Conservation (phyloP, 352 stramenopile species). For the Phytophthora megakarya region DNA sequence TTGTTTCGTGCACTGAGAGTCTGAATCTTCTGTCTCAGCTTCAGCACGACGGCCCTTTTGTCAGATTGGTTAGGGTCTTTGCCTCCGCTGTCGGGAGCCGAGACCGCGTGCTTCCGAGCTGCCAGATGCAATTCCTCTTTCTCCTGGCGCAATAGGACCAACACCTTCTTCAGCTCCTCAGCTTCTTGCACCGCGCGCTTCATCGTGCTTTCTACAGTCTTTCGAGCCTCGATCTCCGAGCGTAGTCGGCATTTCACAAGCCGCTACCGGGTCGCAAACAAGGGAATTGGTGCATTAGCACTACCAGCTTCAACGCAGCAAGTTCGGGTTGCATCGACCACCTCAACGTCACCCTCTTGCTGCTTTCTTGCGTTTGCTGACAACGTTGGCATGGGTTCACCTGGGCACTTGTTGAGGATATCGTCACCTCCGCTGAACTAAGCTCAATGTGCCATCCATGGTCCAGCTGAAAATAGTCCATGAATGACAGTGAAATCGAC, state of each 20-base stretch:
- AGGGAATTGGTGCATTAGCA: too few species aligned
- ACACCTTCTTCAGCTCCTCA: conserved; percentile 76
- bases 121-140: conserved; percentile 61
- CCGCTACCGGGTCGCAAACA: conserved; percentile 33
- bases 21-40: conserved; percentile 39
- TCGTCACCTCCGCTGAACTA: not conserved
- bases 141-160: conserved; percentile 74
- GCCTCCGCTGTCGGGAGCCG: conserved; percentile 12
- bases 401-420: conserved; percentile 1
- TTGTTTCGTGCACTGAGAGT: conserved; percentile 31
- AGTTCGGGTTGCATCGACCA: conserved; percentile 8
- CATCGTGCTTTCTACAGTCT: conserved; percentile 73
- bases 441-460: conserved; percentile 15
- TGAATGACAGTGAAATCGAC: not conserved
- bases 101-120: conserved; percentile 18
- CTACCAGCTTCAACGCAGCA: not conserved
- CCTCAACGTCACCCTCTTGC: conserved; percentile 68
- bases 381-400: conserved; percentile 27
- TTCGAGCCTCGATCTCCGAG: conserved; percentile 76
- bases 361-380: conserved; percentile 59
- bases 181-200: conserved; percentile 76
- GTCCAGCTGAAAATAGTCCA: conserved; percentile 27
- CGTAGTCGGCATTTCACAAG: conserved; percentile 80
- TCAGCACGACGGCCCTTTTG: conserved; percentile 25
- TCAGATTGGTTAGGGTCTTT: conserved; percentile 12